Evolutionary conservation across 257 asterid species (phyloP).

Genomic region (Solanum habrochaites): DNA sequence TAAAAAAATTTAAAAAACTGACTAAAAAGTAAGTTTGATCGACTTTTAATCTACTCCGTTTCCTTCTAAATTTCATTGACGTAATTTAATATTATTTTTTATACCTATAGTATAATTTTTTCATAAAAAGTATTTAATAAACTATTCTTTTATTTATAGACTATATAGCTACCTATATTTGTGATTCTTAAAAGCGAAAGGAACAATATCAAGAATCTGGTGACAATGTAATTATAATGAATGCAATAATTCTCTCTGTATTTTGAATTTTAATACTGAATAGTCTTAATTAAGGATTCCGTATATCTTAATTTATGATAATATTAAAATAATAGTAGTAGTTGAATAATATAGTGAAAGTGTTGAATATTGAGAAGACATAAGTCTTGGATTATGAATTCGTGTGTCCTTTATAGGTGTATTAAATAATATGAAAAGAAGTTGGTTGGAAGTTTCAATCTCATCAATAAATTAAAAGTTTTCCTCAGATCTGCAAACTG

Average conservation of each 20-base stretch:
- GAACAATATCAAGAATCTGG: background rate
- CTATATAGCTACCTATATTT: background rate
- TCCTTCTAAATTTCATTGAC: background rate
- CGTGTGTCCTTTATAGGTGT: background rate
- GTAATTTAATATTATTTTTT: background rate
- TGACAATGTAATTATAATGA: background rate
- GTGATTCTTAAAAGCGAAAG: background rate
- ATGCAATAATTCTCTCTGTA: background rate
- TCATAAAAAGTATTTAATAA: background rate
- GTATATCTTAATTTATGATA: background rate
- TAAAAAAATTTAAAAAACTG: too few relatives aligned
- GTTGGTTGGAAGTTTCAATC: slow-evolving; percentile 3
- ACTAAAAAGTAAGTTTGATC: background rate
- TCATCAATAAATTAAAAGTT: background rate
- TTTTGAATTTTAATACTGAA: background rate
- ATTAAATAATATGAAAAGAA: slow-evolving; percentile 2
- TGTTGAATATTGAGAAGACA: background rate
- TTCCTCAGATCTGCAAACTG: background rate
- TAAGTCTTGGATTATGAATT: background rate
- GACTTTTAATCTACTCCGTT: too few relatives aligned
- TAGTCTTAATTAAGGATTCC: background rate
- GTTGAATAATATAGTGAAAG: background rate
- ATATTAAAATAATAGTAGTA: background rate
- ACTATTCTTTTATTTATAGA: background rate
- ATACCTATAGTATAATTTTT: background rate